Conservation (phyloP, 352 stramenopile species). For the Aphanomyces cochlioides region DNA sequence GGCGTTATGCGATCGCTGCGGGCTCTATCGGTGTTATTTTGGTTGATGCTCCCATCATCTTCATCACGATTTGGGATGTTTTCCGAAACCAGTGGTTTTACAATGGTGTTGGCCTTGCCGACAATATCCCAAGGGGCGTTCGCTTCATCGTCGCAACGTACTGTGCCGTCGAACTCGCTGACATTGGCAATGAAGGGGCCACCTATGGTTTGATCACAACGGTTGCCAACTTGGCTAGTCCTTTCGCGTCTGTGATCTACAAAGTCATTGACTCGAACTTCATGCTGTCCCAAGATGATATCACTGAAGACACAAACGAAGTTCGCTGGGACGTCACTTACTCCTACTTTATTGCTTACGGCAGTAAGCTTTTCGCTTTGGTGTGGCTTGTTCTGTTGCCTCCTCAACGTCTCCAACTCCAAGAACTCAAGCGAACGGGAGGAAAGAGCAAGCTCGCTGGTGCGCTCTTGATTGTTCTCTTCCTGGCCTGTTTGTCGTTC, state of each 20-base stretch:
- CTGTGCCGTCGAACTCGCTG: conserved; percentile 50
- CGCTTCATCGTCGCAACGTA: conserved; percentile 59
- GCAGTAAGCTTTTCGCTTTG: conserved; percentile 42
- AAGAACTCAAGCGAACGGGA: conserved; percentile 41
- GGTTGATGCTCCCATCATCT: conserved; percentile 32
- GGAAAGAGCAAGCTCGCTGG: conserved; percentile 36
- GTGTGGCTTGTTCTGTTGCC: conserved; percentile 42
- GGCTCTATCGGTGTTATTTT: conserved; percentile 34
- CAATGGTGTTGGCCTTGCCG: conserved; percentile 46
- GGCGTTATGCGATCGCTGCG: conserved; percentile 45
- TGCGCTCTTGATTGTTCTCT: not conserved
- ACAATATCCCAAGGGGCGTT: conserved; percentile 42
- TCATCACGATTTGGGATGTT: conserved; percentile 53
- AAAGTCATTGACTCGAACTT: conserved; percentile 54
- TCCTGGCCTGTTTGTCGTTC: not conserved
- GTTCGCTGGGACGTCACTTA: conserved; percentile 53
- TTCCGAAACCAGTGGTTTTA: conserved; percentile 56
- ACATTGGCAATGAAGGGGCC: conserved; percentile 48
- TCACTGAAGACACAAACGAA: conserved; percentile 44
- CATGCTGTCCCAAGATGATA: conserved; percentile 49
- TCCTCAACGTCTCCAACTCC: conserved; percentile 42
- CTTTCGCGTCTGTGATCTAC: conserved; percentile 47
- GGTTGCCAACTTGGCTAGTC: conserved; percentile 44
- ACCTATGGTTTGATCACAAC: conserved; percentile 54
- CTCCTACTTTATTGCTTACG: conserved; percentile 50